Conservation (phyloP, 108 stramenopile species). For the Asterionellopsis glacialis region DNA sequence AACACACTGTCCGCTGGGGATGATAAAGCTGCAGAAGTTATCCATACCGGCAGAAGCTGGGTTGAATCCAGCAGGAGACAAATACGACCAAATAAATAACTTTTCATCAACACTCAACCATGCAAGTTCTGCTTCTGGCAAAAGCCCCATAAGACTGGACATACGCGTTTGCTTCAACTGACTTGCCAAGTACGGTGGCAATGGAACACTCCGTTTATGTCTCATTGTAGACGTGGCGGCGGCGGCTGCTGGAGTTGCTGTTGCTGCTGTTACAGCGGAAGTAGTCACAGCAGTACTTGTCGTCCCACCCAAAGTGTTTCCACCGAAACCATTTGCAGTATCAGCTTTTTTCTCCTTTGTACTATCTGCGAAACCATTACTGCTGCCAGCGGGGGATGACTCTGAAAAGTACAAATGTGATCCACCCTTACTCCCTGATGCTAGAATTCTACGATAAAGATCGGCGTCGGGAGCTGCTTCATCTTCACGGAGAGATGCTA, state of each 20-base stretch:
- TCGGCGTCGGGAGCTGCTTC: slow-evolving; percentile 72
- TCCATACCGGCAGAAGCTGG: slow-evolving; percentile 16
- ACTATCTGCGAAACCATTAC: background rate
- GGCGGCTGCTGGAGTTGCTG: background rate
- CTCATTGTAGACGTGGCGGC: slow-evolving; percentile 17
- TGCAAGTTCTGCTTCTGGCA: slow-evolving; percentile 83
- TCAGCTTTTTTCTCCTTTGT: background rate
- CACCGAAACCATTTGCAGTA: background rate
- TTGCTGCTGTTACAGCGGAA: slow-evolving; percentile 17
- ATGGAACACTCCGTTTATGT: slow-evolving; percentile 59
- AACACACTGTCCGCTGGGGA: slow-evolving; percentile 78
- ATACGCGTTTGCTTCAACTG: slow-evolving; percentile 35
- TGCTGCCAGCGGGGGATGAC: slow-evolving; percentile 1
- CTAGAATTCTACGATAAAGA: slow-evolving; percentile 64
- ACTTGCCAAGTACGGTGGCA: slow-evolving; percentile 51
- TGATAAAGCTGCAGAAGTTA: slow-evolving; percentile 68
- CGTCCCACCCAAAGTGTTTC: background rate
- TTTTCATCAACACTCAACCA: slow-evolving; percentile 91
- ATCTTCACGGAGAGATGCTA: slow-evolving; percentile 64
- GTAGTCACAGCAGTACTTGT: background rate
- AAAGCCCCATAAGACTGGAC: slow-evolving; percentile 84
- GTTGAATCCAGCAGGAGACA: too few relatives aligned
- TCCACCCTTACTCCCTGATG: slow-evolving; percentile 1
- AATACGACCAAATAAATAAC: slow-evolving; percentile 88
- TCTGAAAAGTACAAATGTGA: slow-evolving; percentile 1